phyloP scores from a whole-genome alignment of 164 flowering plant genomes.

The Aristolochia californica region DNA sequence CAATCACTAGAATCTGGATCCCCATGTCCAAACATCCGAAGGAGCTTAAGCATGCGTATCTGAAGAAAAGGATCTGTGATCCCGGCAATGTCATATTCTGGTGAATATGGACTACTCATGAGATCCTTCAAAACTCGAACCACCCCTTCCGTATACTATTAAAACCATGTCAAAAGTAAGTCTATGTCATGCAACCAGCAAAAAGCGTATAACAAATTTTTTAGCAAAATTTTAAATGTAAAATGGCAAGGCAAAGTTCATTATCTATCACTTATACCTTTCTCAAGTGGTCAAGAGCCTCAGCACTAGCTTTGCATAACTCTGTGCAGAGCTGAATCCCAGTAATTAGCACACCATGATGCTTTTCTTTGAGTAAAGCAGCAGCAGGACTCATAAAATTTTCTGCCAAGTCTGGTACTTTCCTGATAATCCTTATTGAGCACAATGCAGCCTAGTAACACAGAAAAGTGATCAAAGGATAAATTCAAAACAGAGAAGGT shows the following conservation, averaged over 20 bases:
- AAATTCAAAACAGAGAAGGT: slow-evolving; percentile 4
- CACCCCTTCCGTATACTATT: slow-evolving; percentile 77
- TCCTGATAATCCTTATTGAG: slow-evolving; percentile 84
- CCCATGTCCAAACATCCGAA: slow-evolving; percentile 78
- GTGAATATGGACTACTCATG: slow-evolving; percentile 88
- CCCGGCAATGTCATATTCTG: slow-evolving; percentile 95
- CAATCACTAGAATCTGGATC: slow-evolving; percentile 97
- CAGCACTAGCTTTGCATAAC: slow-evolving; percentile 73
- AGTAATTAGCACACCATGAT: slow-evolving; percentile 87
- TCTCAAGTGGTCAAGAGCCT: slow-evolving; percentile 82
- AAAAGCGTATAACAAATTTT: not conserved
- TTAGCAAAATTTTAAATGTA: no score
- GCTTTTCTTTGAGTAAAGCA: slow-evolving; percentile 85
- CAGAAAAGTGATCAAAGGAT: not conserved
- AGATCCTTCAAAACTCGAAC: slow-evolving; percentile 80
- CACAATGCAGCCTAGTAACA: slow-evolving; percentile 77
- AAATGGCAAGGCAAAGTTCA: not conserved
- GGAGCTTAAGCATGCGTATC: slow-evolving; percentile 72
- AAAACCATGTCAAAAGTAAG: slow-evolving; percentile 13
- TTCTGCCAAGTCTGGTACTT: slow-evolving; percentile 96
- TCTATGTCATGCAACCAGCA: slow-evolving; percentile 1
- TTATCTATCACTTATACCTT: slow-evolving; percentile 40
- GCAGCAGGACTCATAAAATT: slow-evolving; percentile 83
- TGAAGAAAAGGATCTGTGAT: slow-evolving; percentile 97
- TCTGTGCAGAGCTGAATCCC: slow-evolving; percentile 95